A percentile compares a stretch with the other conserved stretches of the same genome.
These are phyloP conservation scores for Aspergillus caelatus DNA, from an alignment of 2,329 filamentous ascomycete species.

Conservation along the genomic window DNA sequence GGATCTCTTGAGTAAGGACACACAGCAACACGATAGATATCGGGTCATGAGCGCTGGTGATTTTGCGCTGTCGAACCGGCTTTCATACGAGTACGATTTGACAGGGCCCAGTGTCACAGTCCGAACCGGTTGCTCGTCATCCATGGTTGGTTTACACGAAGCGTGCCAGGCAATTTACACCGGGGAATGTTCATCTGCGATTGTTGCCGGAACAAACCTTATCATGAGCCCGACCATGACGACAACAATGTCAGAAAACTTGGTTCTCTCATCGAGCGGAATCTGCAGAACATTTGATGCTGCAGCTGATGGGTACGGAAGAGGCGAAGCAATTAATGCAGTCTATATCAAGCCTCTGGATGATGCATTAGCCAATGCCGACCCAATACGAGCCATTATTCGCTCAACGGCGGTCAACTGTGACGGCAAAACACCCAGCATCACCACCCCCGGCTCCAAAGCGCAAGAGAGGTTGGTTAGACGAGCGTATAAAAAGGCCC, in stretches of 20 bases:
- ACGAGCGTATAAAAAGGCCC: conserved; percentile 10
- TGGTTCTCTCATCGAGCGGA: conserved; percentile 37
- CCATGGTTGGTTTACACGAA: conserved; percentile 33
- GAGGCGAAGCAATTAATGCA: conserved; percentile 35
- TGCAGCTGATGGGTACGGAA: conserved; percentile 33
- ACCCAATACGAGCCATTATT: conserved; percentile 39
- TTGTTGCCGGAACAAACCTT: conserved; percentile 39
- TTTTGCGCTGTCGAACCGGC: conserved; percentile 27
- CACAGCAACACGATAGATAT: conserved; percentile 19
- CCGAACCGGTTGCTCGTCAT: conserved; percentile 41
- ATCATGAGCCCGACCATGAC: conserved; percentile 34
- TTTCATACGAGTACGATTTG: conserved; percentile 29
- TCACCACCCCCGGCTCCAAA: conserved; percentile 19
- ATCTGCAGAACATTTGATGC: conserved; percentile 29
- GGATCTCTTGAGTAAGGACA: conserved; percentile 23
- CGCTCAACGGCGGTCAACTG: conserved; percentile 31
- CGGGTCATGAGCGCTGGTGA: conserved; percentile 19
- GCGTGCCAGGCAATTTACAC: conserved; percentile 27
- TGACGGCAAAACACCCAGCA: conserved; percentile 31
- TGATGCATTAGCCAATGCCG: conserved; percentile 30
- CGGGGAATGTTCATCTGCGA: conserved; percentile 23
- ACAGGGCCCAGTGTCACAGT: conserved; percentile 29
- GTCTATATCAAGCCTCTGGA: conserved; percentile 32
- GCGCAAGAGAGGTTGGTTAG: conserved; percentile 17
- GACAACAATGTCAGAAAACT: conserved; percentile 32